A percentile compares a stretch with the other conserved stretches of the same genome.
Evolutionary conservation across 441 rosid species (phyloP).

Genomic region (Raphanus hybrid): DNA sequence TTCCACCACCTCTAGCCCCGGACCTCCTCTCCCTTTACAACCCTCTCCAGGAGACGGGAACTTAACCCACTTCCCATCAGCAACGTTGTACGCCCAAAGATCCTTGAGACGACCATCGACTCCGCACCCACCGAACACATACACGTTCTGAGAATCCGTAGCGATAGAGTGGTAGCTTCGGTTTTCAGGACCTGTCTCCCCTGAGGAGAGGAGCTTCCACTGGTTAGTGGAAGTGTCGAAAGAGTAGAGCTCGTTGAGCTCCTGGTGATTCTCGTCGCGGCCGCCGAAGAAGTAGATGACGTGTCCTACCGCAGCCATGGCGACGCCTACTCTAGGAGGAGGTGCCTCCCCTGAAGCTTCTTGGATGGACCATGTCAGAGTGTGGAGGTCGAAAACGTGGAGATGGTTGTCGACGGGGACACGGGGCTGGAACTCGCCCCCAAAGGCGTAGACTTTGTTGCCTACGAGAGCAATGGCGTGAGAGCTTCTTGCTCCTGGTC

Average conservation of each 20-base stretch:
- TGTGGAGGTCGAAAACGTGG: conserved; percentile 66
- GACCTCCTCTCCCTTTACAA: conserved; percentile 80
- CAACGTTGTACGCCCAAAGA: conserved; percentile 79
- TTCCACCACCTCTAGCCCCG: conserved; percentile 64
- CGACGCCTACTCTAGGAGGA: conserved; percentile 93
- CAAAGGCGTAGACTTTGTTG: conserved; percentile 72
- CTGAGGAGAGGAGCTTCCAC: conserved; percentile 69
- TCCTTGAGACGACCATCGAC: conserved; percentile 80
- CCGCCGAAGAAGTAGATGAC: conserved; percentile 85
- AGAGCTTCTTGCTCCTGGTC: conserved; percentile 98
- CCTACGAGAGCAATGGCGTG: conserved; percentile 81
- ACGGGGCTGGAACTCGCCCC: conserved; percentile 84
- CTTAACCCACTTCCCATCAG: conserved; percentile 59
- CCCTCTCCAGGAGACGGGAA: conserved; percentile 64
- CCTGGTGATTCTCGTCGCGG: conserved; percentile 65
- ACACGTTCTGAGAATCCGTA: conserved; percentile 61
- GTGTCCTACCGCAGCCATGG: conserved; percentile 67
- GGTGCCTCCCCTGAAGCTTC: conserved; percentile 69
- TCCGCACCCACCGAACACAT: conserved; percentile 88
- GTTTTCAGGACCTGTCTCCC: conserved; percentile 60
- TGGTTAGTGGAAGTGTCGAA: conserved; percentile 60
- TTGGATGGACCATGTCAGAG: conserved; percentile 66
- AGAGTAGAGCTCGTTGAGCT: conserved; percentile 76
- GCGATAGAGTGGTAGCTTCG: conserved; percentile 85
- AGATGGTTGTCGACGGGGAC: conserved; percentile 89